Evolutionary conservation across 2,329 filamentous ascomycete species (phyloP).

Genomic region (Colletotrichum sp.): DNA sequence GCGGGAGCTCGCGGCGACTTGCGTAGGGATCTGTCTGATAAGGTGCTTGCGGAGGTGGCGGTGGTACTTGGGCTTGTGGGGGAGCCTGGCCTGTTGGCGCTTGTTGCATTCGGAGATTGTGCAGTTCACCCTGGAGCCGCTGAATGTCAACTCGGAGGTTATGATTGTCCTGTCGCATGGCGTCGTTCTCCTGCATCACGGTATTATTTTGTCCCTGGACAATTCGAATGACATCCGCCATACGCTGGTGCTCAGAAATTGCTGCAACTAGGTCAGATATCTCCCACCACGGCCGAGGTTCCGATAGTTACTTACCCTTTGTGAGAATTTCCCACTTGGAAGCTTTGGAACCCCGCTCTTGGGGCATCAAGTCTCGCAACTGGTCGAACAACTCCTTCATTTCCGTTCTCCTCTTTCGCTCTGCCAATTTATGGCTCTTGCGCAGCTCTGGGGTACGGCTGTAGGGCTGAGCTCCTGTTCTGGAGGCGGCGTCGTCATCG

Average conservation of each 20-base stretch:
- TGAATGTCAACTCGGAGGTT: slow-evolving; percentile 51
- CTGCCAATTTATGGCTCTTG: slow-evolving; percentile 84
- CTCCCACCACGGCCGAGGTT: not conserved
- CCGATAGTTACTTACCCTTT: slow-evolving; percentile 70
- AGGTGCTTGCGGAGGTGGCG: slow-evolving; percentile 28
- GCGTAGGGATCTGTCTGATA: slow-evolving; percentile 34
- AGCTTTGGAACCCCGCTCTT: slow-evolving; percentile 82
- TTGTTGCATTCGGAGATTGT: slow-evolving; percentile 27
- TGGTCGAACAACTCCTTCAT: slow-evolving; percentile 91
- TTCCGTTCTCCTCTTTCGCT: slow-evolving; percentile 82
- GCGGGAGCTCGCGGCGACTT: slow-evolving; percentile 58
- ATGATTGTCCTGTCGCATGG: slow-evolving; percentile 55
- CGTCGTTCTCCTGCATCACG: slow-evolving; percentile 48
- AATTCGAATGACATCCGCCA: slow-evolving; percentile 52
- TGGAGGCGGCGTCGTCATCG: slow-evolving; percentile 59
- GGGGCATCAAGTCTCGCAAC: slow-evolving; percentile 77
- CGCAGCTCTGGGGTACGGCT: slow-evolving; percentile 82
- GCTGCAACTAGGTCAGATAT: slow-evolving; percentile 42
- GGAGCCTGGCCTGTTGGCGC: slow-evolving; percentile 26
- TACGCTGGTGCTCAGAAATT: slow-evolving; percentile 65
- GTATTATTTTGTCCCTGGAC: slow-evolving; percentile 51
- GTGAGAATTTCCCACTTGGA: slow-evolving; percentile 91
- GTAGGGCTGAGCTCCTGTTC: slow-evolving; percentile 72
- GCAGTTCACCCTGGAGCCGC: slow-evolving; percentile 46
- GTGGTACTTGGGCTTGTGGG: slow-evolving; percentile 9